Conservation (phyloP, 768 basidiomycete genomes). For the Galerina sulciceps region DNA sequence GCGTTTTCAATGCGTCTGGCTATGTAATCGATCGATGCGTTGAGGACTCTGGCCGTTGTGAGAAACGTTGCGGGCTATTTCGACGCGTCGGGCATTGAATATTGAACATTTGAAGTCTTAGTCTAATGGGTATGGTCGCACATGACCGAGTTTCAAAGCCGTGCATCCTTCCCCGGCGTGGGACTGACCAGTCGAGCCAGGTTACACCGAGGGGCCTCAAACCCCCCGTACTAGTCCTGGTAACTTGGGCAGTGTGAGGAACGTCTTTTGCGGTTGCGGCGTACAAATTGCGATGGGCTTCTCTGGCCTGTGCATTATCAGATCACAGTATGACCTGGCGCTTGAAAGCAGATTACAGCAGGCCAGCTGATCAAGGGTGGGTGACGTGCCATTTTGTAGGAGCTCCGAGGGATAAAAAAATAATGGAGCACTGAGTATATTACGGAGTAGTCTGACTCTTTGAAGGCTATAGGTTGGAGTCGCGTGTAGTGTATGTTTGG, state of each 20-base stretch:
- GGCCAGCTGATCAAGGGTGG: no score
- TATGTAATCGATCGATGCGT: not conserved
- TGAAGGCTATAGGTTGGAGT: not conserved
- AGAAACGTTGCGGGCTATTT: no score
- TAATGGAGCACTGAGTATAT: no score
- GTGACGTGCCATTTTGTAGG: no score
- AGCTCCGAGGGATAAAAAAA: no score
- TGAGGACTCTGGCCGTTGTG: not conserved
- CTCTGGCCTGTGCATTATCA: no score
- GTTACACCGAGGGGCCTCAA: not conserved
- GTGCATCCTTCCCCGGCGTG: not conserved
- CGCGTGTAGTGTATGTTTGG: not conserved
- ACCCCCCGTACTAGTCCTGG: not conserved
- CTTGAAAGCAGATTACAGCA: no score
- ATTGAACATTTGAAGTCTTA: no score
- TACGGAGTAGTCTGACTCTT: no score
- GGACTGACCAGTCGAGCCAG: not conserved
- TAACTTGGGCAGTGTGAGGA: slow-evolving; percentile 1
- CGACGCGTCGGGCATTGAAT: no score
- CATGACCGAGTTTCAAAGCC: not conserved
- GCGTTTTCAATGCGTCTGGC: slow-evolving; percentile 7
- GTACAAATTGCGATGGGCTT: not conserved
- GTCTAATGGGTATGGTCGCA: not conserved
- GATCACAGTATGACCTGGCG: no score
- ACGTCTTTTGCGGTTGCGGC: not conserved